These are phyloP conservation scores for Candida sphagnicola DNA, from an alignment of 805 yeast species.

Conservation along the genomic window DNA sequence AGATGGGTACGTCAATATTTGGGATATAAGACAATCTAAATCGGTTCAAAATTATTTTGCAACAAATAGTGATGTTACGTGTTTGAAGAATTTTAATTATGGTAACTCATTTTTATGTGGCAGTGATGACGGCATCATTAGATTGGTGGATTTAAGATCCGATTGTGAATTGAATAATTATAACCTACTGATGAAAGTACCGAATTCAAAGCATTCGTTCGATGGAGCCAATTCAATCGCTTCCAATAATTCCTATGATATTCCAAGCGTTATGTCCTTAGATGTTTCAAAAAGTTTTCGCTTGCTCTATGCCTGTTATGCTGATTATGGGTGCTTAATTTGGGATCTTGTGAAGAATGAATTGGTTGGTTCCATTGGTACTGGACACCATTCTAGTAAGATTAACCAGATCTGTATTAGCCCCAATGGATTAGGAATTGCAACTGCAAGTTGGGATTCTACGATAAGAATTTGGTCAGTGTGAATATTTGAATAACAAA, in stretches of 20 bases:
- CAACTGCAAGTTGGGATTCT: conserved; percentile 79
- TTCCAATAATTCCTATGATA: conserved; percentile 26
- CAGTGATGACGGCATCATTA: conserved; percentile 70
- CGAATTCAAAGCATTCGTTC: conserved; percentile 5
- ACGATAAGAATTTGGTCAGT: conserved; percentile 64
- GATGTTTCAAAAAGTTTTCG: conserved; percentile 76
- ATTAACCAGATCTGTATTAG: conserved; percentile 62
- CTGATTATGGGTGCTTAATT: conserved; percentile 68
- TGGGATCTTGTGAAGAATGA: conserved; percentile 74
- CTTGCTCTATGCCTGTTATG: conserved; percentile 67
- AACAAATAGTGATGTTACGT: conserved; percentile 61
- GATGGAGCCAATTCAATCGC: conserved; percentile 1
- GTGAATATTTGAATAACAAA: conserved; percentile 6
- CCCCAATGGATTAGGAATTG: conserved; percentile 71
- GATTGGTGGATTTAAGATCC: conserved; percentile 71
- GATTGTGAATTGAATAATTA: conserved; percentile 65
- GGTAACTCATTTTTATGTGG: conserved; percentile 72
- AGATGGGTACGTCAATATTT: conserved; percentile 62
- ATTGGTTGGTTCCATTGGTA: conserved; percentile 58
- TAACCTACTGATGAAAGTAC: conserved; percentile 6
- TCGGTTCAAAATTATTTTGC: conserved; percentile 50
- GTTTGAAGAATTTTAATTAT: conserved; percentile 59
- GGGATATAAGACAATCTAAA: conserved; percentile 57
- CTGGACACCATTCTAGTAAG: conserved; percentile 47
- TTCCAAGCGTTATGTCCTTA: conserved; percentile 67